Base-by-base conservation (phyloP, 306 rosid species). In the Trifolium subterraneum region DNA sequence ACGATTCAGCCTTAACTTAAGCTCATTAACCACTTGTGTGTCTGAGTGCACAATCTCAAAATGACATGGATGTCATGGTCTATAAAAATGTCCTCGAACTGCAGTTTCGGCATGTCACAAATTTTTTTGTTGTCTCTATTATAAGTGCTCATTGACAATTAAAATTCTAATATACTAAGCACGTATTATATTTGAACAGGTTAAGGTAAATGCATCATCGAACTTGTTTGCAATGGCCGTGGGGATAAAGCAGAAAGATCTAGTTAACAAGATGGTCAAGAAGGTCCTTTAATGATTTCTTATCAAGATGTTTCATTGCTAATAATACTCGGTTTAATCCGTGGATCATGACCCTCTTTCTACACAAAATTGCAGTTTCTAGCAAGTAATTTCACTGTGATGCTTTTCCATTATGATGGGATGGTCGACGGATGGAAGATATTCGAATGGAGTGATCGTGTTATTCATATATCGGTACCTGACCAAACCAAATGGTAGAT, bases 371-470 rank as follows among this genome's bases (percentile, higher is more conserved):
- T 80, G 70, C 87, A 94, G 97, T 94, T 92, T 85, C 80, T 94
- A 11, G 84, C 86, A 27, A 82, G 86, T 74, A 61, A 82, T 77
- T 94, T 90, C 74, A 73, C 16, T 63, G 89, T 94, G 74, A 94
- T 90, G 90, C 93, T 94, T 80, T 92, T 90, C 77, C 99, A 94
- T 73, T 94, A 94, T 55, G 99, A 94, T 72, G 92, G 97, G 2
- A 41, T 77, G 10, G 84, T 90, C 60, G 90, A 87, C 12, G 55
- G 70, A 51, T 94, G 99, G 99, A 92, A 73, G 75, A 85, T 47
- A 11, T 81, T 83, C 54, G 79, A 80, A 27, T 94, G 97, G 99
- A 86, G 59, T 68, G 78, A 83, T 66, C 75, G 7, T 8, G 93
- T 85, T 44, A 61, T 94, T 74, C 99, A 94, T 65, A 85, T 92